A percentile compares a stretch with the other conserved stretches of the same genome.
These are phyloP conservation scores for Pisolithus microcarpus DNA, from an alignment of 768 basidiomycete genomes.

Conservation along the genomic window DNA sequence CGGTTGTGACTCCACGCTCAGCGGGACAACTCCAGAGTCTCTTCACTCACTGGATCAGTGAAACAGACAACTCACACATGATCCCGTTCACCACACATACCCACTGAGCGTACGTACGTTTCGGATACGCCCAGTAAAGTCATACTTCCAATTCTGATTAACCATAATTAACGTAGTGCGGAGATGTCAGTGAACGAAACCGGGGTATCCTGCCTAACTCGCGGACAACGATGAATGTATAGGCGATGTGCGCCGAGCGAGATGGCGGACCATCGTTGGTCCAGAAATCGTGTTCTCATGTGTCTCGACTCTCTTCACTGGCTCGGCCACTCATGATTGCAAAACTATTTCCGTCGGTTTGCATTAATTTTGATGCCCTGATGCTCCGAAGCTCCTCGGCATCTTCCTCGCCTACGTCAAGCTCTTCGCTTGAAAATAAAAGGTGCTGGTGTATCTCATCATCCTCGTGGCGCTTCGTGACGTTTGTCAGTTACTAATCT, in stretches of 20 bases:
- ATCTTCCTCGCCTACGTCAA: conserved; percentile 33
- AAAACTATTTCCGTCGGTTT: conserved; percentile 7
- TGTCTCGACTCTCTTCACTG: conserved; percentile 1
- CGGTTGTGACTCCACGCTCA: conserved; percentile 14
- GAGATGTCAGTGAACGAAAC: conserved; percentile 1
- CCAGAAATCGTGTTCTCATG: not conserved
- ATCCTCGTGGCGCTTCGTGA: conserved; percentile 12
- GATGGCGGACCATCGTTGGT: conserved; percentile 1
- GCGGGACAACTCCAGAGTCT: conserved; percentile 18
- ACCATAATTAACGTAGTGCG: conserved; percentile 1
- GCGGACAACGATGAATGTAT: conserved; percentile 1
- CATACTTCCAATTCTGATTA: not conserved
- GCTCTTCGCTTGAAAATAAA: conserved; percentile 34
- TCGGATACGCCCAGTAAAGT: conserved; percentile 3
- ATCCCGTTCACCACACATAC: conserved; percentile 19
- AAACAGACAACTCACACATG: conserved; percentile 15
- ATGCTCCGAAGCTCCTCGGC: conserved; percentile 35
- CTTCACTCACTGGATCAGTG: conserved; percentile 26
- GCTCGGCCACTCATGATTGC: conserved; percentile 1
- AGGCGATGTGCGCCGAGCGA: not conserved
- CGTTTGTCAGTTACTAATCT: conserved; percentile 10
- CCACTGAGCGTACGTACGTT: conserved; percentile 15
- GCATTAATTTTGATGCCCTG: conserved; percentile 31
- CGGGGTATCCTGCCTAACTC: conserved; percentile 9
- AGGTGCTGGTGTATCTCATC: conserved; percentile 20